These are phyloP conservation scores for Nannochloropsis gaditana DNA, from an alignment of 108 stramenopile species.

Conservation along the genomic window DNA sequence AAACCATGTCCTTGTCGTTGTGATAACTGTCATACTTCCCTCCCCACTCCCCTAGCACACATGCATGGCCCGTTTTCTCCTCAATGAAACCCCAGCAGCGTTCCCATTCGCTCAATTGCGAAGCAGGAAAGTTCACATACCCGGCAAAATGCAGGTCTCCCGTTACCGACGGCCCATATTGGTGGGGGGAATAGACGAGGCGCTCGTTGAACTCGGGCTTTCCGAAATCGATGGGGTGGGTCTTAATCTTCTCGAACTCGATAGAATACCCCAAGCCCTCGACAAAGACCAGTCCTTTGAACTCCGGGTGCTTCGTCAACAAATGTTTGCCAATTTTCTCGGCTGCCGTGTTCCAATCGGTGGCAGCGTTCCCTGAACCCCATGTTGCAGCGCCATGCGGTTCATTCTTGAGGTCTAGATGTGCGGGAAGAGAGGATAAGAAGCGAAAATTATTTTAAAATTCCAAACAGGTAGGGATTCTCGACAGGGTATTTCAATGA, in stretches of 20 bases:
- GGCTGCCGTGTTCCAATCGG: not conserved
- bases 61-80: not conserved
- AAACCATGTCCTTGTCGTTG: not conserved
- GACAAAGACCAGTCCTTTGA: not conserved
- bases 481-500: too few relatives aligned
- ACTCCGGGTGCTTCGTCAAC: not conserved
- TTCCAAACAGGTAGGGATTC: too few relatives aligned
- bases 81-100: conserved; percentile 14
- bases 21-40: not conserved
- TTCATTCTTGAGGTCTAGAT: not conserved
- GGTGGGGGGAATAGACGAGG: not conserved
- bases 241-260: conserved; percentile 4
- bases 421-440: not conserved
- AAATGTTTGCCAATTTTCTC: conserved; percentile 6
- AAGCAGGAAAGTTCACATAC: not conserved
- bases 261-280: not conserved
- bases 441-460: not conserved
- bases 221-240: not conserved
- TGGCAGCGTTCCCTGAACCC: not conserved
- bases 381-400: not conserved
- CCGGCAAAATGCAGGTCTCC: not conserved
- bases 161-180: not conserved
- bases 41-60: conserved; percentile 12
- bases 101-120: conserved; percentile 19
- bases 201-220: not conserved